Evolutionary conservation across 306 rosid species (phyloP).

Genomic region (Morella rubra): DNA sequence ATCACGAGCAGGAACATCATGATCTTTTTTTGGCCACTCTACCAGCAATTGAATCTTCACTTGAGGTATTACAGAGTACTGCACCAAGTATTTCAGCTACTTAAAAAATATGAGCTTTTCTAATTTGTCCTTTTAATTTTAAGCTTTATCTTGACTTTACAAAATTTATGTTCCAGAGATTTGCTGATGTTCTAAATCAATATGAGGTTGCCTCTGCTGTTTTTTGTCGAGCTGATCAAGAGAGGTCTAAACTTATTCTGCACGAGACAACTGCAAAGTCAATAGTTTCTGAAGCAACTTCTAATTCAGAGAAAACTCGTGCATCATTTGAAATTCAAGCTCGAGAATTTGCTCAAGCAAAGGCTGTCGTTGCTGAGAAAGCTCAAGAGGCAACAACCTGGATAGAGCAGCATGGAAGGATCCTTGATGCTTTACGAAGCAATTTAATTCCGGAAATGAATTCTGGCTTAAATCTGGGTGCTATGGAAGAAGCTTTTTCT

Average conservation of each 20-base stretch:
- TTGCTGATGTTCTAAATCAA: conserved; percentile 66
- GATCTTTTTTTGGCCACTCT: conserved; percentile 81
- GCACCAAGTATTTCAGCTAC: conserved; percentile 10
- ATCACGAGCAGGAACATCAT: conserved; percentile 79
- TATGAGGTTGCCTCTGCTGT: conserved; percentile 64
- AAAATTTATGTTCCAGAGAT: conserved; percentile 60
- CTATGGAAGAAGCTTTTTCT: conserved; percentile 65
- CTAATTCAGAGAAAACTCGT: conserved; percentile 63
- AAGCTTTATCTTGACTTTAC: conserved; percentile 29
- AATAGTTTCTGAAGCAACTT: conserved; percentile 81
- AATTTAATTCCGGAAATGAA: conserved; percentile 64
- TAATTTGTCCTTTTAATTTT: conserved; percentile 16
- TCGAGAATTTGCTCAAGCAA: conserved; percentile 80
- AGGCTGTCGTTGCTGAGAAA: conserved; percentile 73
- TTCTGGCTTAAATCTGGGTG: conserved; percentile 47
- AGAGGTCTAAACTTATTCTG: conserved; percentile 65
- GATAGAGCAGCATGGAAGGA: conserved; percentile 93
- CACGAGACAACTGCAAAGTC: conserved; percentile 87
- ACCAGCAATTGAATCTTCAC: conserved; percentile 88
- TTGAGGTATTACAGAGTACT: conserved; percentile 59
- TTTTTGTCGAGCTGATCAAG: conserved; percentile 84
- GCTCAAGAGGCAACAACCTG: conserved; percentile 90
- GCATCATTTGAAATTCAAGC: conserved; percentile 82
- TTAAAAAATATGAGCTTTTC: conserved; percentile 10
- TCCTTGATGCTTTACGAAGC: conserved; percentile 79